Conservation (phyloP, 306 rosid genomes). For the Prunus mongolica region DNA sequence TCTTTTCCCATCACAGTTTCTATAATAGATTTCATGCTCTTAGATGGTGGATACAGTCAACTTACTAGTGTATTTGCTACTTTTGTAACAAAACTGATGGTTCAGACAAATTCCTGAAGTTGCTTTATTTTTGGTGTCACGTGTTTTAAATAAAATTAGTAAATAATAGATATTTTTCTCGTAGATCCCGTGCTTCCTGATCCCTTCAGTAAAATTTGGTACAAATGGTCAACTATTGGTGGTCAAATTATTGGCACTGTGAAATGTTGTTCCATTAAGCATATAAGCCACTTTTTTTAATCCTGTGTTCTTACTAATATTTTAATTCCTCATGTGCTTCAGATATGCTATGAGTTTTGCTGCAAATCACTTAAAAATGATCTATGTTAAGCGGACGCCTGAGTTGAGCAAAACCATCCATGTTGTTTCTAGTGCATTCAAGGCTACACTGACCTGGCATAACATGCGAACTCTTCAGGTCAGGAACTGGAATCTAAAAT, state of each 20-base stretch:
- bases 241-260: neutral
- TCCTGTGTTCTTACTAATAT: slow-evolving; percentile 5
- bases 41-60: neutral
- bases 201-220: neutral
- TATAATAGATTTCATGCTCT: neutral
- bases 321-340: slow-evolving; percentile 18
- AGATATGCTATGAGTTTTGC: slow-evolving; percentile 91
- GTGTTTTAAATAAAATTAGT: neutral
- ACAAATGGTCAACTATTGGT: neutral
- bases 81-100: neutral
- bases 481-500: slow-evolving; percentile 12
- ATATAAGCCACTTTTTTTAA: neutral
- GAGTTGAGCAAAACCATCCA: slow-evolving; percentile 69
- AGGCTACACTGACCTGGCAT: slow-evolving; percentile 86
- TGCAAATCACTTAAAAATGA: slow-evolving; percentile 59
- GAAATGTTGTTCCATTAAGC: neutral
- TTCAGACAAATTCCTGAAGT: neutral
- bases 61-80: neutral
- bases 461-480: slow-evolving; percentile 91
- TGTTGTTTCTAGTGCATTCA: slow-evolving; percentile 87
- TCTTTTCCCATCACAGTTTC: neutral
- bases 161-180: neutral
- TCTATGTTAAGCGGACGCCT: slow-evolving; percentile 66
- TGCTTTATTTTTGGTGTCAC: neutral
- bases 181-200: neutral